Evolutionary conservation across 2,329 filamentous ascomycete species (phyloP).

Genomic region (Colletotrichum godetiae): DNA sequence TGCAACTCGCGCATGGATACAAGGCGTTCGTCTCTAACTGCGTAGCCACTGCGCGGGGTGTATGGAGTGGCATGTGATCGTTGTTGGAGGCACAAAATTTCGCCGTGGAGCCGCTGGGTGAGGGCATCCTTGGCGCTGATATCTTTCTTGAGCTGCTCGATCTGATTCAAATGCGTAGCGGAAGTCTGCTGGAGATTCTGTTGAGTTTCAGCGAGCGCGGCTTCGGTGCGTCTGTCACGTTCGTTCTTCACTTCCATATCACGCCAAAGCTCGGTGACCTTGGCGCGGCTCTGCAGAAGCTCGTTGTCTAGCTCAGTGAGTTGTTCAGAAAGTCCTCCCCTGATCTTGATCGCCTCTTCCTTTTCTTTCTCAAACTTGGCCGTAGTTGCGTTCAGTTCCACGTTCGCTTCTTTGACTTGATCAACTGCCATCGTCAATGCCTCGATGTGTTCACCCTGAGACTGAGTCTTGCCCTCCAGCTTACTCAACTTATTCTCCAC

Average conservation of each 20-base stretch:
- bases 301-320: not conserved
- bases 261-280: not conserved
- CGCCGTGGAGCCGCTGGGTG: not conserved
- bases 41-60: not conserved
- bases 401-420: not conserved
- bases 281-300: not conserved
- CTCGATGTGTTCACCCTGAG: not conserved
- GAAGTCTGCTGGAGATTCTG: not conserved
- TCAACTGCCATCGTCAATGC: not conserved
- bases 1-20: not conserved
- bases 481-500: not conserved
- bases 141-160: not conserved
- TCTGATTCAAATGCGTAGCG: not conserved
- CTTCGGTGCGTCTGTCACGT: not conserved
- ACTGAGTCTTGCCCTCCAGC: not conserved
- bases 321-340: not conserved
- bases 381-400: too few species aligned
- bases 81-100: not conserved
- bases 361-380: too few species aligned
- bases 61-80: not conserved
- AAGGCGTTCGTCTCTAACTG: too few species aligned
- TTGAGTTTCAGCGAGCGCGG: not conserved
- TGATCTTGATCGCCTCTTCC: too few species aligned
- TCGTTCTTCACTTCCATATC: not conserved
- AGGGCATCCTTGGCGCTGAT: not conserved